Base-by-base conservation (phyloP, 805 yeast species). In the Myxozyma udenii region DNA sequence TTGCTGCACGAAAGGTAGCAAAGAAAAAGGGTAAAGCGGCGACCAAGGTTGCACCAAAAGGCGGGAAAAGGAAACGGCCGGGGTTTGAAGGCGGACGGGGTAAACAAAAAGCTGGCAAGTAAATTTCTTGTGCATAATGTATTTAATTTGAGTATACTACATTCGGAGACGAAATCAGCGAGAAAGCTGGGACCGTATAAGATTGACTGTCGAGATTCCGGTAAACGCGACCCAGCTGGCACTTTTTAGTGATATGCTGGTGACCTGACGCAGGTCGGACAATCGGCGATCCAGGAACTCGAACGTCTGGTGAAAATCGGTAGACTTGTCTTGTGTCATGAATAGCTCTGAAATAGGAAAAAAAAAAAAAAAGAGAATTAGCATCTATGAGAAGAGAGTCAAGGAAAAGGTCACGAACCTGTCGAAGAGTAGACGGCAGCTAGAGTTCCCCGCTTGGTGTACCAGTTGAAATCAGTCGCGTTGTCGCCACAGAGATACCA, bases 401-500 rank as follows among this genome's bases (percentile, higher is more conserved):
- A 1, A 39, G 23, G 7, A 21, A 24, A 38, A 11, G 30, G 2
- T 9, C n/a, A 26, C 50, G 18, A 35, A 57, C 61, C 61, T 2
- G 66, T 54, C 35, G 84, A 78, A 2, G 85, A 85, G 66, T 86
- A 87, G 1, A 85, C 77, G 1, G 85, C 74, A 22, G 86, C 77
- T 14, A 91, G 65, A 6, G 85, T 77, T 14, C 84, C 71, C 58
- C 98, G 74, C 64, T 89, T 86, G n/a, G 95, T 74, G 68, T 91
- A 91, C 98, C 98, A 91, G 2, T 87, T 84, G 66, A 85, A 83
- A 67, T 88, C 96, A 18, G 71, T 81, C 19, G 93, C 78, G 47
- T 68, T 64, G 65, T 90, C 97, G 9, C 90, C 93, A 0, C 95
- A 81, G 61, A 79, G 81, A 67, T 70, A 88, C 41, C 87, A 78